A percentile compares a stretch with the other conserved stretches of the same genome.
Conservation (phyloP, 1,284 basidiomycete species). For the Heterobasidion occidentale region DNA sequence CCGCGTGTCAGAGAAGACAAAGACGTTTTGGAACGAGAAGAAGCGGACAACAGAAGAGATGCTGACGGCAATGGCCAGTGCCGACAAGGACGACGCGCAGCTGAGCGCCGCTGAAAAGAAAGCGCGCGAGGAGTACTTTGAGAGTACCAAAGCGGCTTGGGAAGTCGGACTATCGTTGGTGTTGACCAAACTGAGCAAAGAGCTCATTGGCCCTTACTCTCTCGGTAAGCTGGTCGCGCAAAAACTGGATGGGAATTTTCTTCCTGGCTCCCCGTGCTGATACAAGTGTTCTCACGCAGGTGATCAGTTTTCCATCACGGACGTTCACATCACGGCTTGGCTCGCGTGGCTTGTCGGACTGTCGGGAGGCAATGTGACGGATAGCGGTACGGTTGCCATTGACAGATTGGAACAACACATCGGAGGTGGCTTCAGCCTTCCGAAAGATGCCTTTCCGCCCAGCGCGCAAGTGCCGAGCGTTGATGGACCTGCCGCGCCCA, state of each 20-base stretch:
- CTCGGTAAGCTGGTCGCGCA: constrained; percentile 38
- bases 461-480: constrained; percentile 10
- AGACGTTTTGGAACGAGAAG: constrained; percentile 48
- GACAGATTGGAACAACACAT: constrained; percentile 43
- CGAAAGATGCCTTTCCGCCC: constrained; percentile 31
- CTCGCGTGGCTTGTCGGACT: constrained; percentile 55
- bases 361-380: constrained; percentile 39
- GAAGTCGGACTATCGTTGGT: constrained; percentile 33
- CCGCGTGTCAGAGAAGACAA: constrained; percentile 54
- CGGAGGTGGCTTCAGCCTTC: constrained; percentile 35
- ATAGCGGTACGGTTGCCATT: constrained; percentile 42
- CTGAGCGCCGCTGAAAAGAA: constrained; percentile 22
- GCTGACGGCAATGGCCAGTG: constrained; percentile 36
- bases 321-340: constrained; percentile 79
- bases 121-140: constrained; percentile 27
- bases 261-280: not conserved
- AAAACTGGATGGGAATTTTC: not conserved
- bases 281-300: constrained; percentile 31
- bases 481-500: constrained; percentile 2
- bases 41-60: constrained; percentile 36
- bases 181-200: constrained; percentile 40
- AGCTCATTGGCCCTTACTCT: constrained; percentile 64
- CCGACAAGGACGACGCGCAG: constrained; percentile 32
- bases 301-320: constrained; percentile 73
- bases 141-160: constrained; percentile 32